These are phyloP conservation scores for Ophiostoma fasciatum DNA, from an alignment of 2,329 filamentous ascomycete species.

Conservation along the genomic window DNA sequence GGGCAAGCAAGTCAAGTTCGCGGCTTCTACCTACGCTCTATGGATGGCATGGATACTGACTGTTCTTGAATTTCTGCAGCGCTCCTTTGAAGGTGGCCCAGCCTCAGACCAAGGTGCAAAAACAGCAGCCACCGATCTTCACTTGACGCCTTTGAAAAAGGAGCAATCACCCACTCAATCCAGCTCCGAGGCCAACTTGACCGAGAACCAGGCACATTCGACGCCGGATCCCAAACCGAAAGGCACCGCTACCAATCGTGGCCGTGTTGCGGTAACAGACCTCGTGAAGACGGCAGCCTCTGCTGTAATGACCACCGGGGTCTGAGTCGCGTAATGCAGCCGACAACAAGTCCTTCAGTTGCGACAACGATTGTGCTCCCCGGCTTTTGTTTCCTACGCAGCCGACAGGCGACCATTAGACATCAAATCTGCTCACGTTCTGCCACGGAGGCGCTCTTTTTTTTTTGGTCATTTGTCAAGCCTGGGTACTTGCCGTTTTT, in stretches of 20 bases:
- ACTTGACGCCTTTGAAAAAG: neutral
- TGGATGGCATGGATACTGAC: neutral
- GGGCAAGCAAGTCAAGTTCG: too few species aligned
- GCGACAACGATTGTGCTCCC: too few species aligned
- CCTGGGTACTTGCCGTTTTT: too few species aligned
- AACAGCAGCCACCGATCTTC: neutral
- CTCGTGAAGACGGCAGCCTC: conserved; percentile 1
- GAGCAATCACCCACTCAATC: neutral
- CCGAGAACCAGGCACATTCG: too few species aligned
- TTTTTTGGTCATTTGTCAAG: too few species aligned
- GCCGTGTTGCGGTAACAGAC: conserved; percentile 2
- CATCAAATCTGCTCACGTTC: too few species aligned
- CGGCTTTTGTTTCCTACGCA: neutral
- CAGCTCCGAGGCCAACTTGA: too few species aligned
- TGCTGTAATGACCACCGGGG: neutral
- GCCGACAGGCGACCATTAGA: too few species aligned
- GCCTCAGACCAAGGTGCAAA: neutral
- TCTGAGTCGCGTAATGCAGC: neutral
- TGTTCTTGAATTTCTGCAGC: neutral
- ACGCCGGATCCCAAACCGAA: too few species aligned
- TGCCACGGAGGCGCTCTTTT: too few species aligned
- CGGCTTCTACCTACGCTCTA: too few species aligned
- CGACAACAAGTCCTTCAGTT: neutral
- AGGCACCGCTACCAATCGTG: too few species aligned
- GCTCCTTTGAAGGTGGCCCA: neutral